Conservation (phyloP, 177 flowering plant species). For the Telopea speciosissima region DNA sequence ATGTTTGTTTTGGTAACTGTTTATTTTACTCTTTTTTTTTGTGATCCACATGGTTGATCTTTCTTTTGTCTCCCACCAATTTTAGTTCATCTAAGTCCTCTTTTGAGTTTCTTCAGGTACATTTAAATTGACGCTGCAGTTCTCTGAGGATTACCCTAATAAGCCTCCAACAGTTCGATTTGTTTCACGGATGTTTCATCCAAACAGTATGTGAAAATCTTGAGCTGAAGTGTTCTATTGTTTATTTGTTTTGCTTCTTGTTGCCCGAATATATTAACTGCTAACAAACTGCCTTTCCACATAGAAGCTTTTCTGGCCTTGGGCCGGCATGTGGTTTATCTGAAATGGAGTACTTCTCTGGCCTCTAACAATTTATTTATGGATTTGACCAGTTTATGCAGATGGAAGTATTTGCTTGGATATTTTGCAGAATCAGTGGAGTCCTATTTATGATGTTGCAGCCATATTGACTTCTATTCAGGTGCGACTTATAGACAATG, state of each 20-base stretch:
- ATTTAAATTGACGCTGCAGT: background rate
- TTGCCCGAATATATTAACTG: background rate
- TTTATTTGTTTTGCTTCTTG: background rate
- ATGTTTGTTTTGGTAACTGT: too few species aligned
- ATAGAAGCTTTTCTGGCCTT: background rate
- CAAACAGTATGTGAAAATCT: background rate
- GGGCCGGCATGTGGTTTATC: background rate
- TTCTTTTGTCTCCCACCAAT: background rate
- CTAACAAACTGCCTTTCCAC: background rate
- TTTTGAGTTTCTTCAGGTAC: background rate
- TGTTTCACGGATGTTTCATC: background rate
- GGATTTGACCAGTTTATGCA: slow-evolving; percentile 26
- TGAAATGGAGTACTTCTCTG: background rate
- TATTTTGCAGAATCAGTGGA: slow-evolving; percentile 36
- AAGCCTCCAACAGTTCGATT: background rate
- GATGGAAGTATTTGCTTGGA: slow-evolving; percentile 39
- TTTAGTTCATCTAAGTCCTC: background rate
- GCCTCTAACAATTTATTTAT: slow-evolving; percentile 10
- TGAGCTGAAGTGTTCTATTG: background rate
- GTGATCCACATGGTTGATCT: background rate
- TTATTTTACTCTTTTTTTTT: too few species aligned
- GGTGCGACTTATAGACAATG: slow-evolving; percentile 8
- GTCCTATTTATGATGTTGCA: slow-evolving; percentile 36
- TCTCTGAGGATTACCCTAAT: background rate
- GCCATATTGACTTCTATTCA: slow-evolving; percentile 35